Percentiles rank a stretch among this genome's conserved stretches.
Conservation (phyloP, 1,139 yeast genomes). For the Debaryomycetaceae sp. region DNA sequence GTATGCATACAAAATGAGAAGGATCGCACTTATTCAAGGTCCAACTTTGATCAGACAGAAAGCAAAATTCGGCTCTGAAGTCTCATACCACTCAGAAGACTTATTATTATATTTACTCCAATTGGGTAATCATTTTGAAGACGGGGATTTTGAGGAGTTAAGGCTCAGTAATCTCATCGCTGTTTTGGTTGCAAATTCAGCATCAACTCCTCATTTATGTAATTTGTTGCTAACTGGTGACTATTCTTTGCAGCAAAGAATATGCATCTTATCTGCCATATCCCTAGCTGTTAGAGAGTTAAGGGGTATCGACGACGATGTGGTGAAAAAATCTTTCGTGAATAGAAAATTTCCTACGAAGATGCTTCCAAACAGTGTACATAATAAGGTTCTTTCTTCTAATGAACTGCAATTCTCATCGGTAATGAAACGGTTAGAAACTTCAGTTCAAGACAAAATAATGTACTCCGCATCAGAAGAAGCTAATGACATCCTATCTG, state of each 20-base stretch:
- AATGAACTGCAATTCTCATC: background rate
- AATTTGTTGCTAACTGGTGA: conserved; percentile 54
- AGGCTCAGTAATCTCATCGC: conserved; percentile 52
- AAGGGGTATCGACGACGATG: conserved; percentile 52
- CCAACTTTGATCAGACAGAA: conserved; percentile 57
- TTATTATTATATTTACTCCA: conserved; percentile 46
- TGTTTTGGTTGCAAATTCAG: conserved; percentile 47
- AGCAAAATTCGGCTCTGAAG: conserved; percentile 50
- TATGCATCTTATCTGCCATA: conserved; percentile 51
- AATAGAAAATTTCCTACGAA: conserved; percentile 35
- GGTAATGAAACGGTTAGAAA: background rate
- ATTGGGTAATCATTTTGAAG: conserved; percentile 46
- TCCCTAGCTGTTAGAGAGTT: conserved; percentile 60
- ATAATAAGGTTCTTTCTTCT: conserved; percentile 25
- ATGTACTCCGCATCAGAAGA: conserved; percentile 36
- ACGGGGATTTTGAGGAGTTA: conserved; percentile 47
- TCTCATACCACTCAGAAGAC: conserved; percentile 44
- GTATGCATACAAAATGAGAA: conserved; percentile 49
- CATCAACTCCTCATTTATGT: conserved; percentile 34
- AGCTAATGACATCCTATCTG: conserved; percentile 38
- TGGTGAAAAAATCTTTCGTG: conserved; percentile 32
- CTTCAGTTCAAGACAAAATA: conserved; percentile 24
- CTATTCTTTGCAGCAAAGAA: conserved; percentile 60
- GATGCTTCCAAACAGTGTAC: conserved; percentile 46
- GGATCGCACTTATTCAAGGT: conserved; percentile 49